These are phyloP conservation scores for Solanum ossicruentum DNA, from an alignment of 257 asterid species.

Conservation along the genomic window DNA sequence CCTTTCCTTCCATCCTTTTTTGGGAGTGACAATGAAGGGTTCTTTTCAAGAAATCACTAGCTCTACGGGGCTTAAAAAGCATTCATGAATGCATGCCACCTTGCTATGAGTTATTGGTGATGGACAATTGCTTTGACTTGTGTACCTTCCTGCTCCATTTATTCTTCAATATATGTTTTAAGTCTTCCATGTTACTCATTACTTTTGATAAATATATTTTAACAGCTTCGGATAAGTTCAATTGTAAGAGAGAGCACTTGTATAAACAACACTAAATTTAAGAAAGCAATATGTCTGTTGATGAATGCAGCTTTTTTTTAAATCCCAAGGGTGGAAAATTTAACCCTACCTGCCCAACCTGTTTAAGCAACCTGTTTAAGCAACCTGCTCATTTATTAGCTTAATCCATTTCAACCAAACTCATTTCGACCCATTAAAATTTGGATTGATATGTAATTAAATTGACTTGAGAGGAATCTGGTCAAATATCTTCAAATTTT, in stretches of 20 bases:
- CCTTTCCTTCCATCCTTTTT: not conserved
- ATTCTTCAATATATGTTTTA: not conserved
- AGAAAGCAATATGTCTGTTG: not conserved
- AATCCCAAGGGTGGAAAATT: too few species aligned
- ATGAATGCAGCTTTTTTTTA: not conserved
- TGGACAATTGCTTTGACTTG: not conserved
- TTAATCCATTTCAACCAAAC: too few species aligned
- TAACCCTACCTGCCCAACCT: too few species aligned
- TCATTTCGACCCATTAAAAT: too few species aligned
- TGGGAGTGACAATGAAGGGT: not conserved
- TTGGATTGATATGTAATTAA: too few species aligned
- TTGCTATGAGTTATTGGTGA: not conserved
- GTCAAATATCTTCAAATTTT: too few species aligned
- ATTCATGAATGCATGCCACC: not conserved
- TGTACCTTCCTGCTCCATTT: not conserved
- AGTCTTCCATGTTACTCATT: not conserved
- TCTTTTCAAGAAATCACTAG: not conserved
- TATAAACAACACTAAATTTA: not conserved
- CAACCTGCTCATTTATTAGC: too few species aligned
- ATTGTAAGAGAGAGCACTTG: not conserved
- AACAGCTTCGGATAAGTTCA: not conserved
- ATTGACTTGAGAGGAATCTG: too few species aligned
- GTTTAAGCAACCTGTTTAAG: too few species aligned
- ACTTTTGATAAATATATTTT: not conserved
- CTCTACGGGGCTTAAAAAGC: not conserved